Conservation (phyloP, 306 rosid genomes). For the Cucumis sativus region Cucumber_9930_V3 NC_026657.2:24895001-24895500, state of each 20-base stretch:
- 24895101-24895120: conserved; percentile 93
- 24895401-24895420: conserved; percentile 96
- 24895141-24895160: background rate
- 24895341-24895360: conserved; percentile 86
- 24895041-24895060: conserved; percentile 94
- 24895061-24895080: conserved; percentile 90
- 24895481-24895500: background rate
- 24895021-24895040: conserved; percentile 85
- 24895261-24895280: conserved; percentile 97
- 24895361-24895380: conserved; percentile 90
- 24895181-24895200: background rate
- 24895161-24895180: background rate
- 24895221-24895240: conserved; percentile 98
- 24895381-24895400: conserved; percentile 94
- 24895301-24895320: conserved; percentile 88
- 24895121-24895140: conserved; percentile 51
- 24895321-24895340: conserved; percentile 82
- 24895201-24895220: conserved; percentile 36
- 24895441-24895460: background rate
- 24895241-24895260: conserved; percentile 81
- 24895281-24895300: conserved; percentile 94
- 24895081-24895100: conserved; percentile 78
- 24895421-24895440: background rate
- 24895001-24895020: conserved; percentile 89
- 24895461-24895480: background rate